Percentiles rank a stretch among this genome's conserved stretches.
phyloP scores from a whole-genome alignment of 2,329 filamentous ascomycete genomes.

The Phyllosticta citriasiana region DNA sequence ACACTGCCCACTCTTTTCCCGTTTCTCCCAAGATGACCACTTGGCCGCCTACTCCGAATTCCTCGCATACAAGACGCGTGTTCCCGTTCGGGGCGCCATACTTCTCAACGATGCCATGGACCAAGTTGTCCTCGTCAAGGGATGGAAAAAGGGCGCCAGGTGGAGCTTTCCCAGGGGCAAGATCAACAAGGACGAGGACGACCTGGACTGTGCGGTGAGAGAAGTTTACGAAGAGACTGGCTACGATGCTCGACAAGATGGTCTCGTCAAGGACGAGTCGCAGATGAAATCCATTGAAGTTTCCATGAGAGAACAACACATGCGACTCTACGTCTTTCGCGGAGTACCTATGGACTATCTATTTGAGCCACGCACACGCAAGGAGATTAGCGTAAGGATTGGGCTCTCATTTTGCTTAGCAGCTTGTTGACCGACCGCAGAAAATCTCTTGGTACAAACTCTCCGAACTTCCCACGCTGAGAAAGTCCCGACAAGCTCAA shows the following conservation, averaged over 20 bases:
- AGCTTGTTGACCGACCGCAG: slow-evolving; percentile 14
- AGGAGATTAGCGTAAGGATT: slow-evolving; percentile 67
- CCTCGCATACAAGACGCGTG: slow-evolving; percentile 83
- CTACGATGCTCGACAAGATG: slow-evolving; percentile 66
- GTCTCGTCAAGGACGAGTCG: slow-evolving; percentile 58
- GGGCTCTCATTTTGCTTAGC: neutral
- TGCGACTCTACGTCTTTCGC: slow-evolving; percentile 85
- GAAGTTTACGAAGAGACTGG: slow-evolving; percentile 97
- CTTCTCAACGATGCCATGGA: slow-evolving; percentile 93
- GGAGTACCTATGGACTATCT: slow-evolving; percentile 76
- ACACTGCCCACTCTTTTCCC: slow-evolving; percentile 80
- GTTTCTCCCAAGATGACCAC: slow-evolving; percentile 68
- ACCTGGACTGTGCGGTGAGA: slow-evolving; percentile 84
- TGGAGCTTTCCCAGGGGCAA: slow-evolving; percentile 98
- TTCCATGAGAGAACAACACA: slow-evolving; percentile 83
- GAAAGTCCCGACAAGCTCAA: slow-evolving; percentile 55
- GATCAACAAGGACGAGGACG: slow-evolving; percentile 94
- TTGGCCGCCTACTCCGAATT: slow-evolving; percentile 84
- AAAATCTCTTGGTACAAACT: slow-evolving; percentile 93
- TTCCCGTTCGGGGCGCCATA: slow-evolving; percentile 90
- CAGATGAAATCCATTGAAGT: slow-evolving; percentile 78
- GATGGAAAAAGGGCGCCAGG: slow-evolving; percentile 92
- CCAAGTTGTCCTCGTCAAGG: slow-evolving; percentile 83
- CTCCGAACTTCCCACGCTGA: slow-evolving; percentile 73
- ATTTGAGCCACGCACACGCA: slow-evolving; percentile 84